Evolutionary conservation across 768 basidiomycete species (phyloP).

Genomic region (Calocybe cyanea): DNA sequence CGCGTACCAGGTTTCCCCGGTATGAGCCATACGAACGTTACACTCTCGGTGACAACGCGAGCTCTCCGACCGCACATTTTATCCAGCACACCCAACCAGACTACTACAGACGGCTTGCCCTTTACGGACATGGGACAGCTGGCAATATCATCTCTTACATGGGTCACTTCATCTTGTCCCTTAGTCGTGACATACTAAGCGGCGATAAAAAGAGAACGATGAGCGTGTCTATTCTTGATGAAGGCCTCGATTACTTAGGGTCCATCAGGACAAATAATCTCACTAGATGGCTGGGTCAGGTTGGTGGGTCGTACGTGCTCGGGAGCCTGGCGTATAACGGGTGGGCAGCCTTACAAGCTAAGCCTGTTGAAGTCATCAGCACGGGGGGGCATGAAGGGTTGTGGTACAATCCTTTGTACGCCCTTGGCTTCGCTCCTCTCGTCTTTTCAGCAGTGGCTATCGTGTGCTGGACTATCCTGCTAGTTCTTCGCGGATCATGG

Average conservation of each 20-base stretch:
- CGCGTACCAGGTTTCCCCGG: neutral
- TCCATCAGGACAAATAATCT: neutral
- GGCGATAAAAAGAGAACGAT: neutral
- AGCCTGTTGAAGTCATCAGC: constrained; percentile 12
- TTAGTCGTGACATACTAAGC: neutral
- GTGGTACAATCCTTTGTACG: constrained; percentile 15
- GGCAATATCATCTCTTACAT: constrained; percentile 7
- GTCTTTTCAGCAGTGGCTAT: constrained; percentile 7
- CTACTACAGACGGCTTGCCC: neutral
- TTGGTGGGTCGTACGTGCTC: constrained; percentile 14
- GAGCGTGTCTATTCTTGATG: neutral
- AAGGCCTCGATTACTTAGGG: neutral
- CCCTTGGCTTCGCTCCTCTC: constrained; percentile 16
- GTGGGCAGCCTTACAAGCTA: constrained; percentile 12
- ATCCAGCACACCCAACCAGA: neutral
- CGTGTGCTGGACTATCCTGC: constrained; percentile 5
- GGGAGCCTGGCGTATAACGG: constrained; percentile 17
- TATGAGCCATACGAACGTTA: constrained; percentile 10
- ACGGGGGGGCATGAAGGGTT: constrained; percentile 13
- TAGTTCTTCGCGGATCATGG: neutral
- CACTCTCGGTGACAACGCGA: constrained; percentile 8
- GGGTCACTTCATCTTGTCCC: neutral
- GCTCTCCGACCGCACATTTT: constrained; percentile 8
- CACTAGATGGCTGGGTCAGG: constrained; percentile 12
- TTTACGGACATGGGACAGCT: constrained; percentile 5